Base-by-base conservation (phyloP, 768 basidiomycete genomes). In the Lepiota brunneoincarnata region DNA sequence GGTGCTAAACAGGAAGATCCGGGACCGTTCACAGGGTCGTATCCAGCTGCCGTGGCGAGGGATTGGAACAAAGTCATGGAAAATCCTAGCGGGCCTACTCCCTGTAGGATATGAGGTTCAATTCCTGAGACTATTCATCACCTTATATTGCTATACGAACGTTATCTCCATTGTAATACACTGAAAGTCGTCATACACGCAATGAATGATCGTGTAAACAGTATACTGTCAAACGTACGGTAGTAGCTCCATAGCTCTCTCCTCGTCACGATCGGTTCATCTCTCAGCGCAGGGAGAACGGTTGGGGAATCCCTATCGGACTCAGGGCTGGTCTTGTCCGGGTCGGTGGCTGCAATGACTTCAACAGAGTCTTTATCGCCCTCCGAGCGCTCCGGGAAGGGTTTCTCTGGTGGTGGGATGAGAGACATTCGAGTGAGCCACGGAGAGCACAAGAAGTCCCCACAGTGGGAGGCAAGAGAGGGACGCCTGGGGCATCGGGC, bases 171-270 rank as follows among this genome's bases (percentile, higher is more conserved):
- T 91, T 92, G 68, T 84, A 88, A 63, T 91, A 91, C 54, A 91
- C 89, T 91, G 49, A 42, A 28, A 40, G 56, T 9, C 21, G 26
- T 37, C 57, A 15, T 10, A n/a, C 34, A 12, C n/a, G 10, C 20
- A 11, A 15, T 49, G 6, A 28, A 31, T 6, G 2, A 42, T 10
- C 9, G 39, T 31, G 4, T 9, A 31, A 31, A 10, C 2, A 31
- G 31, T 31, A 31, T 31, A 31, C 31, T 9, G 31, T 31, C 31
- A 4, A 17, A 79, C 82, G 28, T 45, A 89, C 88, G 58, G 65
- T 91, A 91, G 63, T 91, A 92, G 49, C 82, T 83, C 90, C 89
- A 92, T 6, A 92, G 70, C 63, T 92, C 90, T 62, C 67, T 79
- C 45, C 84, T 75, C 15, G 84, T 89, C 4, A 91, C 89, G 6